These are phyloP conservation scores for Bidens hawaiensis DNA, from an alignment of 140 eudicot genomes.

Conservation along the genomic window DNA sequence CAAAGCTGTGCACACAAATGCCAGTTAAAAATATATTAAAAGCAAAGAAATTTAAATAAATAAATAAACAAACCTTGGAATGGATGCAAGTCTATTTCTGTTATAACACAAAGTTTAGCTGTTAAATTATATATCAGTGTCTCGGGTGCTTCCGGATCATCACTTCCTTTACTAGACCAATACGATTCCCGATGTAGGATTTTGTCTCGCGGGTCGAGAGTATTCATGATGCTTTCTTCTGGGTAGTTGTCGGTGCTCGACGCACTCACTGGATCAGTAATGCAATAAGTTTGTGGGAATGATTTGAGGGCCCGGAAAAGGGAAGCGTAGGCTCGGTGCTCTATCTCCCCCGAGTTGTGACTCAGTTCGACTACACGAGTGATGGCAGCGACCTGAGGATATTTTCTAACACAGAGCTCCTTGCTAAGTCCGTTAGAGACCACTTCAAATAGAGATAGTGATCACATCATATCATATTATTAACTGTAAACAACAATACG, in stretches of 20 bases:
- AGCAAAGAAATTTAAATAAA: too few species aligned
- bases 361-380: constrained; percentile 22
- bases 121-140: constrained; percentile 44
- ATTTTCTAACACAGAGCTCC: constrained; percentile 44
- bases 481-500: neutral
- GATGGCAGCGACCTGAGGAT: constrained; percentile 50
- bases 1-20: constrained; percentile 33
- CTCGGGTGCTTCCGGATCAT: constrained; percentile 60
- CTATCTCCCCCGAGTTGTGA: constrained; percentile 22
- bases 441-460: constrained; percentile 35
- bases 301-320: constrained; percentile 40
- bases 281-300: constrained; percentile 34
- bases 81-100: constrained; percentile 54
- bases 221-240: constrained; percentile 47
- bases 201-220: constrained; percentile 49
- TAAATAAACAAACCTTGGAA: constrained; percentile 39
- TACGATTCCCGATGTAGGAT: constrained; percentile 36
- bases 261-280: constrained; percentile 52
- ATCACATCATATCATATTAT: neutral
- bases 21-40: too few species aligned
- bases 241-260: constrained; percentile 70
- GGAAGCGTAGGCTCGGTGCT: constrained; percentile 47
- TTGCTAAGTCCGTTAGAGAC: constrained; percentile 48
- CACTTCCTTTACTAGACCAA: constrained; percentile 78
- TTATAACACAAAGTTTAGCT: constrained; percentile 40